phyloP scores from a whole-genome alignment of 306 rosid species.

The Datisca glomerata region DNA sequence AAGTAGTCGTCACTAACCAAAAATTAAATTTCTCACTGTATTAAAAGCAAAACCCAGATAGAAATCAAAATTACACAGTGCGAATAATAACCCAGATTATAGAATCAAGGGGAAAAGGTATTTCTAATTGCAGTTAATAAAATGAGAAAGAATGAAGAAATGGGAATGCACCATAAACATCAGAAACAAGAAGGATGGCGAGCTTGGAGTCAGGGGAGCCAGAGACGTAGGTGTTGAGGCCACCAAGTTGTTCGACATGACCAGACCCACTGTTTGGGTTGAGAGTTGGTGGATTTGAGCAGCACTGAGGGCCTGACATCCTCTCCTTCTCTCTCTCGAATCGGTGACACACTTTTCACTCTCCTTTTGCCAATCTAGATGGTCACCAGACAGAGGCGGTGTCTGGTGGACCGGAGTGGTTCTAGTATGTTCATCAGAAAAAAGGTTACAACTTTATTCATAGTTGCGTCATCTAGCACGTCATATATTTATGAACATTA shows the following conservation, averaged over 20 bases:
- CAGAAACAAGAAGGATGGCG: slow-evolving; percentile 44
- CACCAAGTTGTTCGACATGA: slow-evolving; percentile 32
- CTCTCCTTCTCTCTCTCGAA: neutral
- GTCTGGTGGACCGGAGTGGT: too few species aligned
- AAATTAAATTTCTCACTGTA: neutral
- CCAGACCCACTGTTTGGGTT: slow-evolving; percentile 42
- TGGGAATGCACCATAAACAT: slow-evolving; percentile 26
- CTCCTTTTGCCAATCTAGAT: too few species aligned
- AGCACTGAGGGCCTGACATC: slow-evolving; percentile 57
- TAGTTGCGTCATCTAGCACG: too few species aligned
- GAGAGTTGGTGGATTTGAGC: slow-evolving; percentile 58
- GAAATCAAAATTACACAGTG: neutral
- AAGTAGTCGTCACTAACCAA: neutral
- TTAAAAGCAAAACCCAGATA: neutral
- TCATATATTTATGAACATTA: too few species aligned
- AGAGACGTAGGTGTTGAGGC: slow-evolving; percentile 30
- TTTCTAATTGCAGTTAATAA: neutral
- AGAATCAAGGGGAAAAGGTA: neutral
- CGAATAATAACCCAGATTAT: neutral
- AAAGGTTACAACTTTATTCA: too few species aligned
- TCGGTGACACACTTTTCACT: too few species aligned
- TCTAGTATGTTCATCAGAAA: too few species aligned
- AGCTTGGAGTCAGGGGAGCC: slow-evolving; percentile 42
- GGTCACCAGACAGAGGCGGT: too few species aligned
- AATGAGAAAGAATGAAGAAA: neutral